Evolutionary conservation across 306 rosid genomes (phyloP), one percentile per base, ranked within the genome.

Genomic region (Lathyrus tuberosus): DNA sequence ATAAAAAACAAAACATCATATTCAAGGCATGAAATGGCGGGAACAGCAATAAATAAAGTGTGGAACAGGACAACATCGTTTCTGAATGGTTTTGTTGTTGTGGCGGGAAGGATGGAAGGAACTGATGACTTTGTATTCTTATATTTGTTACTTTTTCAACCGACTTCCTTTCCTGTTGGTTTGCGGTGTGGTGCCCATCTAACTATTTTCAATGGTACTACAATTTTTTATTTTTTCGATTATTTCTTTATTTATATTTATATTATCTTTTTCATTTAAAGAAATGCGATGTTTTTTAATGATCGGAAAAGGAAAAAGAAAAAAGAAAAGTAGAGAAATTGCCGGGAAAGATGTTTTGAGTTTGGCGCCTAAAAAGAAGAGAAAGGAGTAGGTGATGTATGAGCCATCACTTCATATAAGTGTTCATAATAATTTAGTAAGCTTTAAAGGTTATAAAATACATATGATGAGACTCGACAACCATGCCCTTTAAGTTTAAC

Each of bases 11-110:
- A 67, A 7, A 68, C 62, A 18, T 51, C 48, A 48, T 17, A 47
- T 46, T 66, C 71, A 67, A 49, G 49, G 22, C 11, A 18, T 42
- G 68, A 10, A 41, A 16, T 76, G 80, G 79, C 74, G 74, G 80
- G 56, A 67, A 59, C 3, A 18, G 42, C 9, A 22, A 37, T 47
- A 10, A 59, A 58, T 75, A 46, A 22, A 0, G 31, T 20, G 31
- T 6, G 1, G 18, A 66, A 54, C 43, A 54, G 14, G 59, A 74
- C 73, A 31, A 6, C 41, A 31, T 18, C 61, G 61, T 13, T 33
- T 13, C 40, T 35, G 10, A 35, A 35, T 35, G 40, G 8, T 7
- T 7, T 10, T 35, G 26, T 2, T 24, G 10, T 35, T 35, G 40
- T 7, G 40, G 40, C 40, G 40, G 40, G 40, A 35, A 35, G 40